Evolutionary conservation across 805 yeast species (phyloP), one percentile per base, ranked within the genome.

Genomic region (Sugiyamaella floridensis): DNA sequence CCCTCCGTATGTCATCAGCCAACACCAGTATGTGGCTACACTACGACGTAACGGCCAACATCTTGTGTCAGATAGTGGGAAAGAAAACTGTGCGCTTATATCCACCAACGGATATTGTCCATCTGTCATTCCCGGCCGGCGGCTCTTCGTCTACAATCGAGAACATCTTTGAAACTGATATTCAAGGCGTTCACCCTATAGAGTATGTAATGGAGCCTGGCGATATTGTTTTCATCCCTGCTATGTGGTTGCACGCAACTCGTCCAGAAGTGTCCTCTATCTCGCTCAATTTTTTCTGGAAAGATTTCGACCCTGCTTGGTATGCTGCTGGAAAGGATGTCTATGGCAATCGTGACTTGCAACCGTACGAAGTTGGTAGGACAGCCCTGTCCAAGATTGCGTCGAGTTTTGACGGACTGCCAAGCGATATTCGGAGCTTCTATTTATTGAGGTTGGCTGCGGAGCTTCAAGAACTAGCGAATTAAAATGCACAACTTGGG

Each of bases 211-310:
- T 71, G 66, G 29, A 58, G 12, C 70, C 74, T 1, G 73, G 75
- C 5, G 75, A 71, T 52, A 57, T 69, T 19, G 43, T 71, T 9
- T 67, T 63, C 47, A 63, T 70, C 32, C 75, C 75, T 9, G 53
- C 72, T 4, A 56, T 67, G 61, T 71, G 75, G 75, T 55, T 69
- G 4, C 73, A 71, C 54, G 72, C 74, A 19, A 67, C 70, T 11
- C 53, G 53, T n/a, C 66, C 70, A 2, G 45, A 60, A 12, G 48
- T 51, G 3, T 61, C 68, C 15, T 67, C 71, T 28, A 62, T 70
- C 10, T 67, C 71, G 10, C 50, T 70, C 37, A 70, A 70, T 53
- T 52, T 60, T 29, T 70, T 70, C 54, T 70, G 72, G 72, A 64
- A 63, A 42, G 69, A 70, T 45, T 49, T 70, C 22, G 56, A 55